Evolutionary conservation across 371 early-diverging fungal species (phyloP).

Genomic region (Blakeslea trispora): DNA sequence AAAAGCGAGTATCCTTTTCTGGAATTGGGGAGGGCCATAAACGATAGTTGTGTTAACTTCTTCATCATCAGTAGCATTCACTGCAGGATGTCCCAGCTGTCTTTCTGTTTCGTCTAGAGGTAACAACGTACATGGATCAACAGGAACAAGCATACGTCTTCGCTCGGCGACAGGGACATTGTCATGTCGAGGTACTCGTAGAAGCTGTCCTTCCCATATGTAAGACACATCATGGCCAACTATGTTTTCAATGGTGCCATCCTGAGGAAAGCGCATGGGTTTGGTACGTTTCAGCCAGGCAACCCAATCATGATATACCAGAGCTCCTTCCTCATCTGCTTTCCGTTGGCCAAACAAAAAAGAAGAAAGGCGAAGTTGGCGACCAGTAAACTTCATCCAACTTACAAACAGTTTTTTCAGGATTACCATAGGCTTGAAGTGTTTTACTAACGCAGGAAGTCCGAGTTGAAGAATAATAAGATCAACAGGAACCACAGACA

Average conservation of each 20-base stretch:
- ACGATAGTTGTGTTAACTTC: constrained; percentile 56
- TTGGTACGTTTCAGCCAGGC: constrained; percentile 14
- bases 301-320: constrained; percentile 17
- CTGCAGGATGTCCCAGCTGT: constrained; percentile 58
- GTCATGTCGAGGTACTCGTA: constrained; percentile 65
- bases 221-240: constrained; percentile 55
- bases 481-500: constrained; percentile 79
- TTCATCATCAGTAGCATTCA: constrained; percentile 40
- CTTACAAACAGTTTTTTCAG: constrained; percentile 45
- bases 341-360: constrained; percentile 78
- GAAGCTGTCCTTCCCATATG: constrained; percentile 15
- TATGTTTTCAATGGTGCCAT: constrained; percentile 50
- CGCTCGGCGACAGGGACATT: constrained; percentile 15
- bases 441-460: constrained; percentile 59
- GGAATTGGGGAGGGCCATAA: constrained; percentile 70
- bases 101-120: constrained; percentile 41
- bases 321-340: constrained; percentile 54
- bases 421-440: constrained; percentile 50
- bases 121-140: constrained; percentile 6
- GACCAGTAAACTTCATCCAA: constrained; percentile 68
- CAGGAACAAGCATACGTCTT: constrained; percentile 25
- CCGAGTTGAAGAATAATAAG: constrained; percentile 70
- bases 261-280: constrained; percentile 17
- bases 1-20: constrained; percentile 49
- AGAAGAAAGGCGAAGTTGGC: constrained; percentile 68